phyloP scores from a whole-genome alignment of 2,329 filamentous ascomycete genomes.

The Stemphylium vesicarium region DNA sequence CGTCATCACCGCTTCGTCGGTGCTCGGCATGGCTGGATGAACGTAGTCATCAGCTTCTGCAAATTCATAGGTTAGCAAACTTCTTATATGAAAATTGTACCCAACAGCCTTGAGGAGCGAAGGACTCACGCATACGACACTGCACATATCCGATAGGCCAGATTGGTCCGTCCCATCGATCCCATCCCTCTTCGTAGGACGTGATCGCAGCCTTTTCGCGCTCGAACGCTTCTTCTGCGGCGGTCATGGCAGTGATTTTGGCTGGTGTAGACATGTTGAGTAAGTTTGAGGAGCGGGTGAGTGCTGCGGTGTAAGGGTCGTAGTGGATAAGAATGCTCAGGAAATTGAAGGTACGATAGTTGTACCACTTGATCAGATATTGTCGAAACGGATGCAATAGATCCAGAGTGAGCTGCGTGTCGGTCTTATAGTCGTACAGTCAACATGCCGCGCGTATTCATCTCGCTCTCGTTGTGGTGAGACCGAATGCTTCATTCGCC shows the following conservation, averaged over 20 bases:
- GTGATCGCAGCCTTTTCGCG: constrained; percentile 29
- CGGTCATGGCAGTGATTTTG: background rate
- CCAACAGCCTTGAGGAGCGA: background rate
- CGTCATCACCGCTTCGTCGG: background rate
- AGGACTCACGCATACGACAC: constrained; percentile 29
- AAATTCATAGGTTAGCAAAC: too few species aligned
- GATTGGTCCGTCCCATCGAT: constrained; percentile 34
- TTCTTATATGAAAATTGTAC: too few species aligned
- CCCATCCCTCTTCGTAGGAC: constrained; percentile 37
- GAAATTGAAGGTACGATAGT: background rate
- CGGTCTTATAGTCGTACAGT: background rate
- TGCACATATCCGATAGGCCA: constrained; percentile 33
- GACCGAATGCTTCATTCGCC: background rate
- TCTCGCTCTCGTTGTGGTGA: background rate
- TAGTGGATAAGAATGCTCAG: background rate
- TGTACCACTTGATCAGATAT: background rate
- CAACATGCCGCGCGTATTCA: background rate
- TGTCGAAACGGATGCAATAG: background rate
- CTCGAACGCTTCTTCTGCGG: constrained; percentile 29
- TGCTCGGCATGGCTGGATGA: background rate
- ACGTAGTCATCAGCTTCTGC: constrained; percentile 3
- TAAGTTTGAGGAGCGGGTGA: background rate
- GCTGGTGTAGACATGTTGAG: constrained; percentile 6
- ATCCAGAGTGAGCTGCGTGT: background rate
- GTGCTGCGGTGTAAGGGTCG: background rate